These are phyloP conservation scores for Dothideomycetes sp. DNA, from an alignment of 2,329 filamentous ascomycete species.

Conservation along the genomic window DNA sequence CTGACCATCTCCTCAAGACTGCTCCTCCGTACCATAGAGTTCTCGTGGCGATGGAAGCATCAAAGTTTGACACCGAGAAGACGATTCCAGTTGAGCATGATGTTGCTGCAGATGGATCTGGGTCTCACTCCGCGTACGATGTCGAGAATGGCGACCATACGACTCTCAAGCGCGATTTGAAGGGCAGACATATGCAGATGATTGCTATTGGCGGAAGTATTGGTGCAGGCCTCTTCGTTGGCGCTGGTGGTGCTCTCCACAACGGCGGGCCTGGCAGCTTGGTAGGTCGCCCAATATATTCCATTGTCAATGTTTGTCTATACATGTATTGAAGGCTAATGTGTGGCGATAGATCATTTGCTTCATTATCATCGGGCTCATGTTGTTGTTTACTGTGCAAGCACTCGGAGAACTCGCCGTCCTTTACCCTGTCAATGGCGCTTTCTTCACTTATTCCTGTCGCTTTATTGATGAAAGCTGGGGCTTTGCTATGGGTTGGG, in stretches of 20 bases:
- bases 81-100: too few species aligned
- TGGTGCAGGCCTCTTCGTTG: constrained; percentile 45
- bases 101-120: too few species aligned
- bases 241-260: constrained; percentile 36
- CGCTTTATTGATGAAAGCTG: constrained; percentile 34
- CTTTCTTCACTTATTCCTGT: constrained; percentile 23
- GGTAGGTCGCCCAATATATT: not conserved
- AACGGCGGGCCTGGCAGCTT: constrained; percentile 38
- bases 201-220: constrained; percentile 28
- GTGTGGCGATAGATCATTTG: constrained; percentile 20
- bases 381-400: constrained; percentile 25
- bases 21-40: too few species aligned
- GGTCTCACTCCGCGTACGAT: not conserved
- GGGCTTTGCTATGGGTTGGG: constrained; percentile 21
- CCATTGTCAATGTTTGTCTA: too few species aligned
- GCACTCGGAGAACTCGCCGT: constrained; percentile 27
- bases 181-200: constrained; percentile 21
- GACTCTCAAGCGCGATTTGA: constrained; percentile 6
- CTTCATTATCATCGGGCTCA: constrained; percentile 22
- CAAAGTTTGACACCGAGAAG: too few species aligned
- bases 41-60: too few species aligned
- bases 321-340: too few species aligned
- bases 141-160: not conserved
- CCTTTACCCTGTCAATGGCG: constrained; percentile 27
- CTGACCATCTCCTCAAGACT: too few species aligned